Percentiles rank a stretch among this genome's conserved stretches.
phyloP scores from a whole-genome alignment of 805 yeast genomes.

The Candida insectorum region DNA sequence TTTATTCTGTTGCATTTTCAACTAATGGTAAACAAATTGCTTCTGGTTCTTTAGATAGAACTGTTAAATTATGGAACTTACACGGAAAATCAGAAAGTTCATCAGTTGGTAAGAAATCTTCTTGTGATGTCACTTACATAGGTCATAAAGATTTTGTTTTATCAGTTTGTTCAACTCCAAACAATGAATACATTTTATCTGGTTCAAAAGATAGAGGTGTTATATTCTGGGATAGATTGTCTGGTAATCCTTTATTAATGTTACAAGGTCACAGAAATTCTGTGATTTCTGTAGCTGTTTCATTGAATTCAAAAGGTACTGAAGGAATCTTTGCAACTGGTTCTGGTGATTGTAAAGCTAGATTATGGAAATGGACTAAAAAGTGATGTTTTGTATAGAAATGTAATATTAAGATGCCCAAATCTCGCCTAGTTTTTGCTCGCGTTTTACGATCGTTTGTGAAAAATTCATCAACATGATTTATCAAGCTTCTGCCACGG shows the following conservation, averaged over 20 bases:
- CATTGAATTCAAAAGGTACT: conserved; percentile 69
- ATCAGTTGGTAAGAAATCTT: conserved; percentile 33
- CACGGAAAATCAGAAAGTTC: conserved; percentile 44
- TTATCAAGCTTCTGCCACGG: conserved; percentile 79
- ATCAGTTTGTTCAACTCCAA: conserved; percentile 91
- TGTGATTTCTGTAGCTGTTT: conserved; percentile 90
- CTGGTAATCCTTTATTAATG: conserved; percentile 92
- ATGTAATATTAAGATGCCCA: conserved; percentile 6
- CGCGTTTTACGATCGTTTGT: conserved; percentile 2
- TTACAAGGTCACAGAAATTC: conserved; percentile 96
- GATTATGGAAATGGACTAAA: conserved; percentile 88
- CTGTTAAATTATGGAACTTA: conserved; percentile 93
- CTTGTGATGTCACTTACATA: conserved; percentile 87
- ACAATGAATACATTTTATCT: conserved; percentile 83
- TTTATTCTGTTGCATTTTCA: conserved; percentile 90
- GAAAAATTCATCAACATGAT: conserved; percentile 23
- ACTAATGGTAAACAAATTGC: conserved; percentile 89
- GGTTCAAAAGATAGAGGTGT: conserved; percentile 98
- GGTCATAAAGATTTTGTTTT: conserved; percentile 97
- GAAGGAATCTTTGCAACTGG: conserved; percentile 95
- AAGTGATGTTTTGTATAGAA: conserved; percentile 16
- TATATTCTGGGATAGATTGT: conserved; percentile 89
- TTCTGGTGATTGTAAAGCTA: conserved; percentile 94
- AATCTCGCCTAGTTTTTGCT: background rate
- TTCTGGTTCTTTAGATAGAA: conserved; percentile 91